A percentile compares a stretch with the other conserved stretches of the same genome.
These are phyloP conservation scores for Iris macrosiphon DNA, from an alignment of 106 monocot genomes.

Conservation along the genomic window DNA sequence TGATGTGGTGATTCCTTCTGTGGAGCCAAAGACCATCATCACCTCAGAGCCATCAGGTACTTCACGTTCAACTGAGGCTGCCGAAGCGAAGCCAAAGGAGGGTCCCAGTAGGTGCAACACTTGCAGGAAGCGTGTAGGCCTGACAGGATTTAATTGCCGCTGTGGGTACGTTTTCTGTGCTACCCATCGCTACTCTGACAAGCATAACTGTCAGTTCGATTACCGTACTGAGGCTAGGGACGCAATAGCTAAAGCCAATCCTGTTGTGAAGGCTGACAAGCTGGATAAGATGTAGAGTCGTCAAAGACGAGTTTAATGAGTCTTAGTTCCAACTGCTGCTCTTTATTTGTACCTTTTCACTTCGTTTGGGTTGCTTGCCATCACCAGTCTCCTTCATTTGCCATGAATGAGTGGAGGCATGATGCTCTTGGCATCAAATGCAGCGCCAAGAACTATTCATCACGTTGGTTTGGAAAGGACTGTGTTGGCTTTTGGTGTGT, in stretches of 20 bases:
- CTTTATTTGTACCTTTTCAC: too few relatives aligned
- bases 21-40: constrained; percentile 2
- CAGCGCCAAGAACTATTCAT: too few relatives aligned
- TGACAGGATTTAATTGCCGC: constrained; percentile 50
- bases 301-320: not conserved
- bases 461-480: too few relatives aligned
- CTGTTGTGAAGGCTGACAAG: constrained; percentile 59
- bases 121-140: constrained; percentile 36
- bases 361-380: not conserved
- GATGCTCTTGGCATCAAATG: not conserved
- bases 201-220: constrained; percentile 44
- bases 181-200: constrained; percentile 41
- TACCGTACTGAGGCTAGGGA: constrained; percentile 33
- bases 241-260: constrained; percentile 47
- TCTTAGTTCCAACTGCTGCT: not conserved
- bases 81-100: constrained; percentile 16
- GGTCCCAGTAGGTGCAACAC: constrained; percentile 35
- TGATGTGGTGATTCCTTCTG: constrained; percentile 3
- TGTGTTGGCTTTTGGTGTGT: too few relatives aligned
- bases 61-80: not conserved
- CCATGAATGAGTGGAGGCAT: not conserved
- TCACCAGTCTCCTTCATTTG: not conserved
- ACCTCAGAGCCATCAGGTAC: constrained; percentile 1
- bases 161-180: constrained; percentile 49
- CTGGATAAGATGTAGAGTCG: constrained; percentile 38